phyloP scores from a whole-genome alignment of 176 grass and related monocot genomes.

The Eragrostis nindensis region DNA sequence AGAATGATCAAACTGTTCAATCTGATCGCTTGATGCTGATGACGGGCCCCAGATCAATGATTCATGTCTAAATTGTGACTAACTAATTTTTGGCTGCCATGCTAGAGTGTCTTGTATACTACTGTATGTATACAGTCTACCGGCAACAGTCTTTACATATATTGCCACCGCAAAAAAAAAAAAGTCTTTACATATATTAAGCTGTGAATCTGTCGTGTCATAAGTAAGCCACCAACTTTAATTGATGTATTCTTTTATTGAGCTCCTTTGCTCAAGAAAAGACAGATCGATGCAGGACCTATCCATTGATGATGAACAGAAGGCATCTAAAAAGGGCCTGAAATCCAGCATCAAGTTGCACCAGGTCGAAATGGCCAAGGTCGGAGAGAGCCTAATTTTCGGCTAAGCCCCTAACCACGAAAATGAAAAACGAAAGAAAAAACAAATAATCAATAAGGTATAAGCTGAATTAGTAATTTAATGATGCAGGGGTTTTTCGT shows the following conservation, averaged over 20 bases:
- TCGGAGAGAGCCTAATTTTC: background rate
- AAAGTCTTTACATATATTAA: background rate
- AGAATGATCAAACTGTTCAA: background rate
- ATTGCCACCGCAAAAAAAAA: too few relatives aligned
- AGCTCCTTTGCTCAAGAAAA: background rate
- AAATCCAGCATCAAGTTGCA: slow-evolving; percentile 3
- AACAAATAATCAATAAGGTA: background rate
- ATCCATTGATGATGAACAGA: slow-evolving; percentile 10
- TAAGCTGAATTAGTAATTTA: background rate
- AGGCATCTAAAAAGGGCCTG: slow-evolving; percentile 22
- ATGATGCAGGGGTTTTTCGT: background rate
- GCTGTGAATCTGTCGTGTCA: background rate
- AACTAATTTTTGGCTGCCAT: slow-evolving; percentile 20
- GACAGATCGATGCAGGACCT: background rate
- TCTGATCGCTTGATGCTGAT: background rate
- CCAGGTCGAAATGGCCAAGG: background rate
- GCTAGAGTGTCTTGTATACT: slow-evolving; percentile 1
- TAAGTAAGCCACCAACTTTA: background rate
- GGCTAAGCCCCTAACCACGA: background rate
- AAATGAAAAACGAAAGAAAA: background rate
- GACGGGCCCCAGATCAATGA: slow-evolving; percentile 36
- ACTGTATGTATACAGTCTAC: background rate
- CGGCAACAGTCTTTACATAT: too few relatives aligned
- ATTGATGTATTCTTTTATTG: background rate
- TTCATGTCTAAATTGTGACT: slow-evolving; percentile 23